Conservation (phyloP, 2,329 filamentous ascomycete genomes). For the Alternaria conjuncta region DNA sequence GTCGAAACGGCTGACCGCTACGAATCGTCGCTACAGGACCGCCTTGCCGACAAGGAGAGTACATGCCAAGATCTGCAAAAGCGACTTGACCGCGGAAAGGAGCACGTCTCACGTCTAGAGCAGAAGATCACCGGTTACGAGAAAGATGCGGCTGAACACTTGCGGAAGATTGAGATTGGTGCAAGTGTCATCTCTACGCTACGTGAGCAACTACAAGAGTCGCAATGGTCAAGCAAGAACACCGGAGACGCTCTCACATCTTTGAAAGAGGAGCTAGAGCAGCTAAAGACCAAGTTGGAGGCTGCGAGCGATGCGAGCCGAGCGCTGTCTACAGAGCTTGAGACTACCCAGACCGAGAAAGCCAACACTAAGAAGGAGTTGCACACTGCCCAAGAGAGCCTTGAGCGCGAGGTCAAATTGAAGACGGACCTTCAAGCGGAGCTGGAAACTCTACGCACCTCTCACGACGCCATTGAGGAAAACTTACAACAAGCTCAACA, state of each 20-base stretch:
- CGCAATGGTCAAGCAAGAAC: conserved; percentile 25
- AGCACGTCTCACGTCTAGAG: conserved; percentile 26
- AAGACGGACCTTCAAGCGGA: conserved; percentile 28
- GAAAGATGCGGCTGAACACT: conserved; percentile 28
- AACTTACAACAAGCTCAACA: conserved; percentile 31
- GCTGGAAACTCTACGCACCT: conserved; percentile 24
- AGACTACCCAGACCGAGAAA: conserved; percentile 21
- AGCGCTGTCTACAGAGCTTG: conserved; percentile 31
- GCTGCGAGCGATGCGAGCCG: conserved; percentile 21
- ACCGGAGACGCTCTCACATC: conserved; percentile 31
- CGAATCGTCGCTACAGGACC: conserved; percentile 30
- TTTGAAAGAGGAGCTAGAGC: conserved; percentile 20
- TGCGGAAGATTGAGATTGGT: conserved; percentile 31
- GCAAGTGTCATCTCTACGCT: conserved; percentile 30
- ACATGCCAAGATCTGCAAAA: conserved; percentile 19
- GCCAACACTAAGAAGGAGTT: conserved; percentile 30
- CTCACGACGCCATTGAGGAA: conserved; percentile 21
- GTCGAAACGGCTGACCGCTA: conserved; percentile 29
- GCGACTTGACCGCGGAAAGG: conserved; percentile 32
- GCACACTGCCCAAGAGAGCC: conserved; percentile 10
- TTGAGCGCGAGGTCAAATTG: conserved; percentile 17
- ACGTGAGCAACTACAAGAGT: conserved; percentile 31
- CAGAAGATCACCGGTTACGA: conserved; percentile 32
- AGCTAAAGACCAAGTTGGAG: conserved; percentile 22
- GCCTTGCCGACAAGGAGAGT: conserved; percentile 30